Evolutionary conservation across 164 flowering plant genomes (phyloP), one percentile per base, ranked within the genome.

Genomic region (Hamamelis virginiana): DNA sequence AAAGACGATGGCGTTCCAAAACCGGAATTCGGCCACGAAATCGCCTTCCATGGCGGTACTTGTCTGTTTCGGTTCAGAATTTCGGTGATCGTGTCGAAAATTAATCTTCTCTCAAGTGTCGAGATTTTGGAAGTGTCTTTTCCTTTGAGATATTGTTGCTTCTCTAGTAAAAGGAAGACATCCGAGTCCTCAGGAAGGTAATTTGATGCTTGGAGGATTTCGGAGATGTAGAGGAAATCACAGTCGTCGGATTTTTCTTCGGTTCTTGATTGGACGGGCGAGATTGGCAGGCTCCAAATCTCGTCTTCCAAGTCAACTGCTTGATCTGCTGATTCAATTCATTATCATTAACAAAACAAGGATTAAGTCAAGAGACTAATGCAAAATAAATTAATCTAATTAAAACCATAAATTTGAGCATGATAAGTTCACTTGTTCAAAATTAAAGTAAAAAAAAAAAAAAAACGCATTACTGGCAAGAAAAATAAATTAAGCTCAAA

Each of bases 11-110:
- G 38, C 66, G 69, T 66, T 3, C 66, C 76, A 0, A 26, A 21
- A 21, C 53, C 16, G 19, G 45, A 48, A 33, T 55, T 70, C 5
- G 72, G 15, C 43, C 25, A 19, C 0, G 80, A 66, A 8, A 75
- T 19, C 0, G 80, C 65, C 74, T 85, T 86, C 98, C 97, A 88
- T 3, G 88, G 86, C 9, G 91, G 88, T 22, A 86, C 59, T 15
- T 76, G 83, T 52, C 71, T 78, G 79, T 80, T 81, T 9, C 84
- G 70, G 16, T 78, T 74, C 2, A 87, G 75, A 51, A 95, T 90
- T 71, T 95, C 97, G 0, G 63, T 65, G 21, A 90, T 78, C 0
- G 85, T 83, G 73, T 95, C 97, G 69, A 91, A 91, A 21, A 85
- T 77, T 0, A 91, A 84, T 80, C 71, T 81, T 55, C 99, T 81